These are phyloP conservation scores for Pascua sp. DNA, from an alignment of 1,284 basidiomycete genomes.

Conservation along the genomic window DNA sequence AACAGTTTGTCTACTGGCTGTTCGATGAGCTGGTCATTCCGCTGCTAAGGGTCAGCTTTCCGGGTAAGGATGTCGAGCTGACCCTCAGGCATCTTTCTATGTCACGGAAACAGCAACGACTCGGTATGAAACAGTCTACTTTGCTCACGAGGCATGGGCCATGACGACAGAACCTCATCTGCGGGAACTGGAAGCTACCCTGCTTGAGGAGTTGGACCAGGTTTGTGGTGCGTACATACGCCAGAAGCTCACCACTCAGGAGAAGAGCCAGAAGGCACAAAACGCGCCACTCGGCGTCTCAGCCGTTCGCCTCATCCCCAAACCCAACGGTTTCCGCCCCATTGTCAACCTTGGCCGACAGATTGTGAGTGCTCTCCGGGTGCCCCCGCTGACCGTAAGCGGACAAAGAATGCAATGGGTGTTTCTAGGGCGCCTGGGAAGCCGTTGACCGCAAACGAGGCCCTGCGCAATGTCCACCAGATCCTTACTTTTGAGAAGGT, in stretches of 20 bases:
- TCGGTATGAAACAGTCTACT: constrained; percentile 84
- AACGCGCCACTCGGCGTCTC: constrained; percentile 32
- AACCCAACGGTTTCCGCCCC: constrained; percentile 88
- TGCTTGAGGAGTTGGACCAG: constrained; percentile 39
- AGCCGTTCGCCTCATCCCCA: constrained; percentile 84
- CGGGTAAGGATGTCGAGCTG: neutral
- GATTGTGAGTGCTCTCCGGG: constrained; percentile 36
- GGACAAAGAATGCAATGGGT: constrained; percentile 7
- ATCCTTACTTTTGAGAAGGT: constrained; percentile 85
- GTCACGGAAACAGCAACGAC: constrained; percentile 87
- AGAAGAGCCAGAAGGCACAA: neutral
- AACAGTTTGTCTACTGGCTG: constrained; percentile 88
- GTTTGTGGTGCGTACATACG: constrained; percentile 21
- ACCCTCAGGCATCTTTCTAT: constrained; percentile 79
- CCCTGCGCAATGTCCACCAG: constrained; percentile 75
- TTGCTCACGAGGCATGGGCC: constrained; percentile 93
- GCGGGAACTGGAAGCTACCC: constrained; percentile 57
- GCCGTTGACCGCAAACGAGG: constrained; percentile 59
- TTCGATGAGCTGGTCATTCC: constrained; percentile 81
- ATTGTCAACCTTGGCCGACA: constrained; percentile 86
- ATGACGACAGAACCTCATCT: constrained; percentile 75
- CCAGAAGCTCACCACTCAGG: neutral
- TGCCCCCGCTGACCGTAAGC: constrained; percentile 16
- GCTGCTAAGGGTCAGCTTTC: constrained; percentile 64
- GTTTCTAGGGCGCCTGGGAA: constrained; percentile 12